Base-by-base conservation (phyloP, 2,329 filamentous ascomycete genomes). In the Periconia sp. region DNA sequence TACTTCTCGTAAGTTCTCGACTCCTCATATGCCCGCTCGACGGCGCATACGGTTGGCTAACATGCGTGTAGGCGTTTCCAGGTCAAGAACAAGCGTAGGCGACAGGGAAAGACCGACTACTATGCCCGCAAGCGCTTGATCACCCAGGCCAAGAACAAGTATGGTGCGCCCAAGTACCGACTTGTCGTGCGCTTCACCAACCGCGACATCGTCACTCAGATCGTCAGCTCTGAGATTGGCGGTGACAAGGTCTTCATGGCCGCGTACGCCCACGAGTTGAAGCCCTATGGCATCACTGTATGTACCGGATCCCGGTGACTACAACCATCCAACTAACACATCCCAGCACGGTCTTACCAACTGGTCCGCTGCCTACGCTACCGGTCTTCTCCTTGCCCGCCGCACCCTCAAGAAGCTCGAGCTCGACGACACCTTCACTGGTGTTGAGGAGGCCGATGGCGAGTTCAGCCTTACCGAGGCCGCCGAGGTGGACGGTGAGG, bases 141-240 rank as follows among this genome's bases (percentile, higher is more conserved):
- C 85, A 92, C 91, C 84, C 94, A 99, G 87, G 94, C 94, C 83
- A 99, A 97, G 91, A 99, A 99, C 91, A 99, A 99, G 90, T 99
- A 97, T 90, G 96, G 96, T 83, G 90, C 94, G 63, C 94, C 94
- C 82, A 99, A 99, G 88, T 97, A 99, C 89, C 91, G 94, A 77
- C 89, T 99, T 76, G 94, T 99, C 68, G 91, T 99, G 78, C 94
- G 94, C 79, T 96, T 96, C 89, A 95, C 91, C 85, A 96, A 97
- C 89, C 91, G 92, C 81, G 93, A 99, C 86, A 96, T 97, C 84
- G 90, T 97, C 83, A 88, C 87, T 82, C 94, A 99, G 85, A 94
- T 99, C 78, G 87, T 99, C 78, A 89, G 85, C 77, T 95, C 94
- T 58, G 94, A 99, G 85, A 90, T 99, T 82, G 87, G 85, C 67